These are phyloP conservation scores for Jackrogersella minutella DNA, from an alignment of 495 filamentous ascomycete genomes.

Conservation along the genomic window DNA sequence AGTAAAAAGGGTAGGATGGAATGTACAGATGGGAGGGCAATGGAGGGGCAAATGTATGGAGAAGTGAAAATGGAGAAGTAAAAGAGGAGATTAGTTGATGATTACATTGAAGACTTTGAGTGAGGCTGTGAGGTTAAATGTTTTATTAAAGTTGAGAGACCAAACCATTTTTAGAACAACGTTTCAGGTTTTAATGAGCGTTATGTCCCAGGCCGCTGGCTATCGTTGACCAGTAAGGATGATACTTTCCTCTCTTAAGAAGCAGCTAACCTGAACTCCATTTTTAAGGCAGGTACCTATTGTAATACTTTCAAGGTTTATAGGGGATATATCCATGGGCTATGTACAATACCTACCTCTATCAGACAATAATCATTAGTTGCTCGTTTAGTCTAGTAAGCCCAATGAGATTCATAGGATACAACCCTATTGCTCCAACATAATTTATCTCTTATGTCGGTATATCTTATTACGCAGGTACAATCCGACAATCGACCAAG, in stretches of 20 bases:
- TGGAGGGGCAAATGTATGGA: neutral
- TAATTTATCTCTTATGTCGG: neutral
- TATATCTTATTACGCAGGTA: slow-evolving; percentile 1
- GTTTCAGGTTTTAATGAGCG: neutral
- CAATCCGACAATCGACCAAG: neutral
- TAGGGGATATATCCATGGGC: no score
- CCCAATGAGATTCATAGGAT: neutral
- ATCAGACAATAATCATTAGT: no score
- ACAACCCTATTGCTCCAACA: neutral
- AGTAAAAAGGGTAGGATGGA: slow-evolving; percentile 3
- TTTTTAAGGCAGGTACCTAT: no score
- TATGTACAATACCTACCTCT: no score
- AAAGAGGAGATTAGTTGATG: slow-evolving; percentile 10
- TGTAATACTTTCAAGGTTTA: no score
- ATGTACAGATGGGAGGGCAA: neutral
- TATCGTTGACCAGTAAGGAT: no score
- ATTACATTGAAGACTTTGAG: neutral
- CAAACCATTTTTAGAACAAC: neutral
- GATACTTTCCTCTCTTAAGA: no score
- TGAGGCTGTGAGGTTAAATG: neutral
- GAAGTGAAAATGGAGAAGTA: neutral
- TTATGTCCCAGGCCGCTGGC: no score
- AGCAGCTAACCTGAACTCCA: no score
- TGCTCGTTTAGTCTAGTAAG: no score
- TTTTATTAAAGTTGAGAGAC: neutral